These are phyloP conservation scores for Cardamine occulta DNA, from an alignment of 345 rosid genomes.

Conservation along the genomic window DNA sequence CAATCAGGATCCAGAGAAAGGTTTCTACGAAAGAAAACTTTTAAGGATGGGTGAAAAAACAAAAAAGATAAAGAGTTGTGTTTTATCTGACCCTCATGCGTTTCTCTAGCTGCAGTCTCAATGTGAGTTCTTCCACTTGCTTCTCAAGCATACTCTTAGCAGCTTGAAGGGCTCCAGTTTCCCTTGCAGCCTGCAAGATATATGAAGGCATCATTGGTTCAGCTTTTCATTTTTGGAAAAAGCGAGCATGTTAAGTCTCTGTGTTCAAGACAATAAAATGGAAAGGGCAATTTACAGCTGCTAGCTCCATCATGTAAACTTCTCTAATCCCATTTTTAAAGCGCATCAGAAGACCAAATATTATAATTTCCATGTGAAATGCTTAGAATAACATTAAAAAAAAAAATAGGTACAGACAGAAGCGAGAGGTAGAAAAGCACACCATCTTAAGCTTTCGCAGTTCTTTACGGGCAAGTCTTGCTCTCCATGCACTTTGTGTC, in stretches of 20 bases:
- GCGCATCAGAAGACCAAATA: constrained; percentile 23
- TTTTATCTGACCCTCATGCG: constrained; percentile 66
- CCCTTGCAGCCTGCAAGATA: constrained; percentile 82
- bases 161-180: constrained; percentile 95
- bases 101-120: constrained; percentile 80
- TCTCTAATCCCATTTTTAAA: constrained; percentile 10
- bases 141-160: constrained; percentile 89
- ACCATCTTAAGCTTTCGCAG: constrained; percentile 90
- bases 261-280: constrained; percentile 24
- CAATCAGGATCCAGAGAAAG: constrained; percentile 20
- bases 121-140: constrained; percentile 90
- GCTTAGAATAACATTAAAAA: constrained; percentile 8
- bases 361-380: constrained; percentile 14
- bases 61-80: constrained; percentile 1
- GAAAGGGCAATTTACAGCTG: constrained; percentile 25
- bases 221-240: constrained; percentile 17
- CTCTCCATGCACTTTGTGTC: constrained; percentile 94
- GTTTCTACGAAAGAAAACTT: neutral
- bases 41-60: constrained; percentile 3
- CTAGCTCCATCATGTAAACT: constrained; percentile 26
- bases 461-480: constrained; percentile 85
- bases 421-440: constrained; percentile 34
- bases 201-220: constrained; percentile 27
- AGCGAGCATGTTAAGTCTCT: constrained; percentile 13
- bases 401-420: constrained; percentile 1